A percentile compares a stretch with the other conserved stretches of the same genome.
Evolutionary conservation across 805 yeast genomes (phyloP).

Genomic region (Ascoidea rubescens): DNA sequence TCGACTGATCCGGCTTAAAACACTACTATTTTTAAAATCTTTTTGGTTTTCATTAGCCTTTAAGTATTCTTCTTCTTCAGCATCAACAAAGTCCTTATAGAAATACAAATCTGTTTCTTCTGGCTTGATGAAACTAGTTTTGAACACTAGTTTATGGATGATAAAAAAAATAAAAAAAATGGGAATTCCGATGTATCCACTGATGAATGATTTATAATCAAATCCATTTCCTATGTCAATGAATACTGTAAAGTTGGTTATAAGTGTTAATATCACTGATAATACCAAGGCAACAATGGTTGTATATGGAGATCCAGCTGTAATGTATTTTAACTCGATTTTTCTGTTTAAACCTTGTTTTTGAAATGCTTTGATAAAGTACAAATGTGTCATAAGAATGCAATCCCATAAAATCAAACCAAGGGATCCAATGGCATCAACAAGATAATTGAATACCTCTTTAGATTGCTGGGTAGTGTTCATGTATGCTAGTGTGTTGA

Average conservation of each 20-base stretch:
- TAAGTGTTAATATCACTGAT: conserved; percentile 22
- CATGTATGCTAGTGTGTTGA: conserved; percentile 29
- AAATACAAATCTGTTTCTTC: conserved; percentile 27
- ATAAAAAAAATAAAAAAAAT: conserved; percentile 23
- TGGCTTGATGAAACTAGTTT: conserved; percentile 20
- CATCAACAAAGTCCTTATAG: conserved; percentile 30
- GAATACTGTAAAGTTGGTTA: conserved; percentile 31
- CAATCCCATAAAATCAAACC: conserved; percentile 33
- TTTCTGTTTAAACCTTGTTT: conserved; percentile 30
- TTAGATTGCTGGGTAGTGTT: conserved; percentile 23
- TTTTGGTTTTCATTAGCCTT: too few relatives aligned
- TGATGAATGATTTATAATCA: conserved; percentile 26
- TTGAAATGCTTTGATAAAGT: conserved; percentile 29
- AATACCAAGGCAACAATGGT: conserved; percentile 24
- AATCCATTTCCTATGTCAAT: conserved; percentile 19
- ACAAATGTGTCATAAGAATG: conserved; percentile 30
- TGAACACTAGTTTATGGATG: conserved; percentile 24
- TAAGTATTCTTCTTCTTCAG: conserved; percentile 20
- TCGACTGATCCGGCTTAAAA: too few relatives aligned
- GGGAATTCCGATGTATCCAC: conserved; percentile 18
- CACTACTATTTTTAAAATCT: too few relatives aligned
- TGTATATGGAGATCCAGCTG: conserved; percentile 30
- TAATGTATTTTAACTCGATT: conserved; percentile 21
- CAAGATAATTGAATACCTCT: conserved; percentile 26
- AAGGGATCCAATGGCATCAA: conserved; percentile 29